Evolutionary conservation across 1,284 basidiomycete genomes (phyloP), one percentile per base, ranked within the genome.

Genomic region (Melampsora americana): DNA sequence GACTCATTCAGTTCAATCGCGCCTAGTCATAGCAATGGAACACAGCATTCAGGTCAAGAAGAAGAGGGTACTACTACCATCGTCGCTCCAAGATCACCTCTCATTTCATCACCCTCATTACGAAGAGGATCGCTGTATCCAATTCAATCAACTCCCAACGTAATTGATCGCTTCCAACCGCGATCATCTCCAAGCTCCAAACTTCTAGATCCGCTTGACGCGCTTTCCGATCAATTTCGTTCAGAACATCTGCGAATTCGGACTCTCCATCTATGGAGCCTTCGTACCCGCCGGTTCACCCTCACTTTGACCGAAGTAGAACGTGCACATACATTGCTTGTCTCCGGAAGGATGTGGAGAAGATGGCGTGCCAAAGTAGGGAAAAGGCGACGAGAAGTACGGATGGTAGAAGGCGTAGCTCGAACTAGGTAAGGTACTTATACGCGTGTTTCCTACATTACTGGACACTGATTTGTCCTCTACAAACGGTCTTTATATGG

Each of bases 401-500:
- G 56, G 26, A 62, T 71, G 69, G 69, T 71, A 14, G 69, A 71
- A n/a, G 42, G 69, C 30, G 69, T 71, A 30, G 69, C 69, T 9
- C 61, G 62, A 50, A 71, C 69, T 16, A 64, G 69, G 69, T 71
- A 23, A 5, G 69, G 61, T 48, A 11, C 39, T 7, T 42, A 9
- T 42, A 42, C 39, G 39, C 39, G 39, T 42, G 6, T 42, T 42
- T 42, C 39, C 39, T 12, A 7, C 39, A 42, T 42, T 11, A 42
- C 39, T n/a, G 18, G 12, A 12, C 18, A n/a, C 65, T 32, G 5
- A 23, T 53, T 28, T 23, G 30, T 14, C 30, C 20, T 30, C 48
- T 68, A 11, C 5, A 48, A 5, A 18, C 35, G 14, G 56, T 1
- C 16, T 28, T 68, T 6, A 39, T 12, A 20, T 50, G 11, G 12